Percentiles rank a stretch among this genome's conserved stretches.
phyloP scores from a whole-genome alignment of 441 rosid genomes.

The Populus trichocarpa region DNA sequence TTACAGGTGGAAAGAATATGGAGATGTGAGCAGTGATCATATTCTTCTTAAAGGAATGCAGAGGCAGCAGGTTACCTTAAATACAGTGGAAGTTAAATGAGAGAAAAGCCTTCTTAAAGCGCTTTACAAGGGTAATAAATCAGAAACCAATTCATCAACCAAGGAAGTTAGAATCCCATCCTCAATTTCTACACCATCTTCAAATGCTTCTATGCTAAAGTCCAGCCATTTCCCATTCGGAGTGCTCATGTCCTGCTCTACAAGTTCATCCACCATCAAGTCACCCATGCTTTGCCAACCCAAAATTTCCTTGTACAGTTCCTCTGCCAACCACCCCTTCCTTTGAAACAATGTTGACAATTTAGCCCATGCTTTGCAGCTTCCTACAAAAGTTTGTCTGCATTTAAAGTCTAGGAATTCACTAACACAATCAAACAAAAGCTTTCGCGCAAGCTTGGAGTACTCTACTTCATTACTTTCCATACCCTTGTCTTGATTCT shows the following conservation, averaged over 20 bases:
- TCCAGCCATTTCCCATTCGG: slow-evolving; percentile 65
- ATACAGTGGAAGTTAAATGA: background rate
- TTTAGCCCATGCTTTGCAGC: slow-evolving; percentile 43
- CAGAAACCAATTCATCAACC: slow-evolving; percentile 70
- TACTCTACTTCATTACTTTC: slow-evolving; percentile 32
- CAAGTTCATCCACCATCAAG: slow-evolving; percentile 75
- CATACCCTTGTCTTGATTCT: slow-evolving; percentile 26
- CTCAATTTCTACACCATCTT: slow-evolving; percentile 66
- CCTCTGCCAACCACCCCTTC: slow-evolving; percentile 51
- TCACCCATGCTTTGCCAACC: slow-evolving; percentile 56
- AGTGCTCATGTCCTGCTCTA: slow-evolving; percentile 71
- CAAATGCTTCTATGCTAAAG: slow-evolving; percentile 54
- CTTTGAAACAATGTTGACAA: slow-evolving; percentile 27
- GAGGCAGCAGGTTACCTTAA: background rate
- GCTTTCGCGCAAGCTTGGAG: slow-evolving; percentile 37
- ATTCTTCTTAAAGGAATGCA: background rate
- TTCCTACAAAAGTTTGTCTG: slow-evolving; percentile 33
- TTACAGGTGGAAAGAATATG: background rate
- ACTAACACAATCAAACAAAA: slow-evolving; percentile 54
- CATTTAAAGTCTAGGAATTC: slow-evolving; percentile 49
- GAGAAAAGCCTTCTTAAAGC: background rate
- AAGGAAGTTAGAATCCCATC: slow-evolving; percentile 51
- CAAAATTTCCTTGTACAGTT: slow-evolving; percentile 46
- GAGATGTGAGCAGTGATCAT: background rate
- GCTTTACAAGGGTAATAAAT: slow-evolving; percentile 27